phyloP scores from a whole-genome alignment of 192 early-diverging fungal species.

The Entomortierella beljakovae region DNA sequence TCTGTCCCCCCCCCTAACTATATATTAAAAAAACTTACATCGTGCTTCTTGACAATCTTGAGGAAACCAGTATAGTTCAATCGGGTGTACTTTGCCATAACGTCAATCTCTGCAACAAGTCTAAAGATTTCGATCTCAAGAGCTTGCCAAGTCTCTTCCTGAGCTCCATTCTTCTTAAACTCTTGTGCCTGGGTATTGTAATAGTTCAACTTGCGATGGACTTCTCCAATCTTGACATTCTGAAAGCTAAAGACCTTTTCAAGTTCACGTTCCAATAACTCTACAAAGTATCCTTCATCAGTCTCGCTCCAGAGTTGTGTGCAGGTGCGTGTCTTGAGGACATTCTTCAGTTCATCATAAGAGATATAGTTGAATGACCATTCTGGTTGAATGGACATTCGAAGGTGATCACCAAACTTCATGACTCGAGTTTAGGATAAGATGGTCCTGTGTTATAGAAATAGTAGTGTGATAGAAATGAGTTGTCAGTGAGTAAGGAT shows the following conservation, averaged over 20 bases:
- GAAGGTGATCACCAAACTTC: conserved; percentile 40
- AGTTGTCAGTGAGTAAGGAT: neutral
- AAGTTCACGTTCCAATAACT: conserved; percentile 87
- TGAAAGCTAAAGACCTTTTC: conserved; percentile 75
- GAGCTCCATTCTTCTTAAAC: conserved; percentile 80
- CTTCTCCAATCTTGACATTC: conserved; percentile 36
- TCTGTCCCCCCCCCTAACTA: too few species aligned
- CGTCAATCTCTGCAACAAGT: conserved; percentile 82
- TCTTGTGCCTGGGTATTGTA: conserved; percentile 68
- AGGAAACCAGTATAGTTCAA: conserved; percentile 88
- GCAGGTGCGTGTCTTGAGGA: conserved; percentile 25
- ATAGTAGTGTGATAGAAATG: neutral
- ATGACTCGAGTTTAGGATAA: conserved; percentile 3
- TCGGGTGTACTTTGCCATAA: conserved; percentile 78
- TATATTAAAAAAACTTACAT: conserved; percentile 55
- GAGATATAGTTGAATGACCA: conserved; percentile 48
- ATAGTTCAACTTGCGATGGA: conserved; percentile 32
- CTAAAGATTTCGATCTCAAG: conserved; percentile 78
- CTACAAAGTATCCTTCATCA: conserved; percentile 71
- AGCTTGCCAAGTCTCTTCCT: conserved; percentile 78
- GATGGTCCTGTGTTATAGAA: neutral
- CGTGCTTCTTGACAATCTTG: conserved; percentile 99
- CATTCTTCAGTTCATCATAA: conserved; percentile 39
- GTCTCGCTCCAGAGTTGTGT: conserved; percentile 25
- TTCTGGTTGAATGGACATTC: conserved; percentile 37